phyloP scores from a whole-genome alignment of 164 flowering plant species.

The Annona squamosa region DNA sequence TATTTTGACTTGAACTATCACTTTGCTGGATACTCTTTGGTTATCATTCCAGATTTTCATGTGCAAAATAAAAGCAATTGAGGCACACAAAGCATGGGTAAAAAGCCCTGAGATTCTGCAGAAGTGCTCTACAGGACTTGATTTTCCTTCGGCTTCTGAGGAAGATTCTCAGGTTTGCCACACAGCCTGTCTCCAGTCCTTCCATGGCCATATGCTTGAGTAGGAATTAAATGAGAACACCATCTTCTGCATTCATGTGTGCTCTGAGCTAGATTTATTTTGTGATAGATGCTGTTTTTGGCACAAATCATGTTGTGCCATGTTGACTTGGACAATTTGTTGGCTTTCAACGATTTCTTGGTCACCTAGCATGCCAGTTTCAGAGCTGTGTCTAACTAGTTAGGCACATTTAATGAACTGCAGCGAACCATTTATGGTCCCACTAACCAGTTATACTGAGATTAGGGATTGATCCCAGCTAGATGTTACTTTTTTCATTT shows the following conservation, averaged over 20 bases:
- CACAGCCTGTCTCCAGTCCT: not conserved
- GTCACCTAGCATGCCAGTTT: not conserved
- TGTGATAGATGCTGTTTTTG: not conserved
- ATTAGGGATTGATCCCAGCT: not conserved
- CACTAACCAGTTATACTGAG: not conserved
- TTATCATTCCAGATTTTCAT: conserved; percentile 57
- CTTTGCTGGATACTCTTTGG: not conserved
- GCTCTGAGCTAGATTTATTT: not conserved
- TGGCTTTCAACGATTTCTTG: not conserved
- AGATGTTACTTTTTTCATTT: not conserved
- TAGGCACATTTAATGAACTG: not conserved
- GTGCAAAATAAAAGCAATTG: conserved; percentile 51
- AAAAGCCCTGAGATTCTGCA: conserved; percentile 57
- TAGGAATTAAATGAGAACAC: not conserved
- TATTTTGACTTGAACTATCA: not conserved
- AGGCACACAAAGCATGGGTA: conserved; percentile 75
- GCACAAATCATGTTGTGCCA: not conserved
- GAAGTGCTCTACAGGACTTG: conserved; percentile 82
- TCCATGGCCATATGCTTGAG: not conserved
- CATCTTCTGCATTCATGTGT: not conserved
- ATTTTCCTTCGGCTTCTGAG: conserved; percentile 37
- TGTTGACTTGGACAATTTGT: not conserved
- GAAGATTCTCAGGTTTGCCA: conserved; percentile 46
- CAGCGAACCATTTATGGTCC: not conserved
- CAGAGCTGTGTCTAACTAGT: not conserved